Evolutionary conservation across 352 stramenopile species (phyloP).

Genomic region (Phytophthora idaei): DNA sequence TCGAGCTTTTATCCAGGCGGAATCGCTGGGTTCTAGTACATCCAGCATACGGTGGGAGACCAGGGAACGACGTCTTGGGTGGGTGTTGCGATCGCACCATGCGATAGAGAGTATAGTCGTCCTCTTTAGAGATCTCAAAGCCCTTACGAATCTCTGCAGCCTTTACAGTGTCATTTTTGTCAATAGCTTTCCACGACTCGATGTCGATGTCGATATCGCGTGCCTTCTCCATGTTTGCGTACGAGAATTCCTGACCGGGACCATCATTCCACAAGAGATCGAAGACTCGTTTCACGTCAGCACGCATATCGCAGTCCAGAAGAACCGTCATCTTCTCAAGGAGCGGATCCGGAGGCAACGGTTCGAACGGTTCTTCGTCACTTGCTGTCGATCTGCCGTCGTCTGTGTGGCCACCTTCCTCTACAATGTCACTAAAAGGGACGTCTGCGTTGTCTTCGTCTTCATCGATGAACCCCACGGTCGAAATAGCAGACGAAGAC

Average conservation of each 20-base stretch:
- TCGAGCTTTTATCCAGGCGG: conserved; percentile 45
- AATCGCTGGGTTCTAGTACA: conserved; percentile 60
- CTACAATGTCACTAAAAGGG: conserved; percentile 34
- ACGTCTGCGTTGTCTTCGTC: conserved; percentile 28
- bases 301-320: conserved; percentile 71
- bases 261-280: conserved; percentile 74
- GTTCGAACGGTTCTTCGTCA: conserved; percentile 69
- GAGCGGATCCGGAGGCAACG: conserved; percentile 52
- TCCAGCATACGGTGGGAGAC: conserved; percentile 55
- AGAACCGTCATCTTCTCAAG: conserved; percentile 70
- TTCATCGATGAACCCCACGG: conserved; percentile 54
- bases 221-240: conserved; percentile 54
- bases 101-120: conserved; percentile 54
- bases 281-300: conserved; percentile 67
- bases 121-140: conserved; percentile 58
- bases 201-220: conserved; percentile 77
- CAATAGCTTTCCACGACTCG: conserved; percentile 57
- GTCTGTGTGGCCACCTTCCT: conserved; percentile 38
- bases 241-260: conserved; percentile 53
- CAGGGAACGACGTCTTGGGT: conserved; percentile 64
- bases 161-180: conserved; percentile 22
- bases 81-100: conserved; percentile 61
- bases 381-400: conserved; percentile 51
- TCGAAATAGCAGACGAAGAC: conserved; percentile 40
- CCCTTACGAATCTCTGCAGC: conserved; percentile 34